Evolutionary conservation across 2,329 filamentous ascomycete genomes (phyloP).

Genomic region (Berkeleyomyces basicola): DNA sequence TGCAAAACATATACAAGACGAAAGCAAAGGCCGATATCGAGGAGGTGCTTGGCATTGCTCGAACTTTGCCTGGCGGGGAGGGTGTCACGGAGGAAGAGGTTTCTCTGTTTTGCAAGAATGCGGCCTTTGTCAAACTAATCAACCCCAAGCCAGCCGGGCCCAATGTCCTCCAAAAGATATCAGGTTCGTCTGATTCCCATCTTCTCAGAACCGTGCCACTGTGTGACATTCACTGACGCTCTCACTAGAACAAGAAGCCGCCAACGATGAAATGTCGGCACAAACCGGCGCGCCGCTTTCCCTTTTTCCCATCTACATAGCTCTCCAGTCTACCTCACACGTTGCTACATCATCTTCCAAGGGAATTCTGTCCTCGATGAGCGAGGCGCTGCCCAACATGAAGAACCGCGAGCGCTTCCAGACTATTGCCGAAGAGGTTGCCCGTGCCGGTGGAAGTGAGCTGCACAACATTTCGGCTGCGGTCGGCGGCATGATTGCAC

Average conservation of each 20-base stretch:
- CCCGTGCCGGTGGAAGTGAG: conserved; percentile 66
- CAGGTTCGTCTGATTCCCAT: neutral
- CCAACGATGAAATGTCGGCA: conserved; percentile 36
- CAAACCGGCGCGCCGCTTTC: conserved; percentile 37
- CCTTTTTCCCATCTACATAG: conserved; percentile 52
- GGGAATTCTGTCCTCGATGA: conserved; percentile 9
- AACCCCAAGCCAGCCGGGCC: conserved; percentile 27
- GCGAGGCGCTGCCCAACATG: neutral
- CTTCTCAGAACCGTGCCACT: no score
- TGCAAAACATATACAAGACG: conserved; percentile 84
- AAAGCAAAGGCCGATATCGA: conserved; percentile 66
- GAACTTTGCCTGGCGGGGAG: conserved; percentile 31
- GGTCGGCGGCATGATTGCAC: conserved; percentile 83
- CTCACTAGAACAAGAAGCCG: conserved; percentile 33
- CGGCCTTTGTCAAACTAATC: conserved; percentile 79
- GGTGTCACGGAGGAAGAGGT: conserved; percentile 55
- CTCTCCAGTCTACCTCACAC: conserved; percentile 28
- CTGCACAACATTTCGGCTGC: conserved; percentile 83
- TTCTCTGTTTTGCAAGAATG: conserved; percentile 89
- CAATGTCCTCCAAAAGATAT: neutral
- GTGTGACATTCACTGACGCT: neutral
- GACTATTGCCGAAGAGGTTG: conserved; percentile 42
- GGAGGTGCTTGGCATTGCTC: conserved; percentile 54
- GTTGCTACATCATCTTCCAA: conserved; percentile 10
- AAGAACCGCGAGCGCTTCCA: neutral